Percentiles rank a stretch among this genome's conserved stretches.
These are phyloP conservation scores for Daldinia eschscholtzii DNA, from an alignment of 2,329 filamentous ascomycete species.

Conservation along the genomic window DNA sequence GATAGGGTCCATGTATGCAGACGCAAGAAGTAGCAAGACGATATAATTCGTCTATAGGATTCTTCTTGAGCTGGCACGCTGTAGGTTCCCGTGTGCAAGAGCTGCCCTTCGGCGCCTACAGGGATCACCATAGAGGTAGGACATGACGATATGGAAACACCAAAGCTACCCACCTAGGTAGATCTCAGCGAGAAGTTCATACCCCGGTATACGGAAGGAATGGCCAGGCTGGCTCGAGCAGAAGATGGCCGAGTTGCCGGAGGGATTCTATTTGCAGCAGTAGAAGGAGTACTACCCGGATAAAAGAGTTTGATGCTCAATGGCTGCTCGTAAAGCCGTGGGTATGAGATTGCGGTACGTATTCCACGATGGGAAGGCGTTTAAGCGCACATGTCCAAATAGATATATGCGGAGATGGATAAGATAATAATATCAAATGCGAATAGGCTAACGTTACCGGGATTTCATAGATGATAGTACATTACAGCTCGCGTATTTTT, in stretches of 20 bases:
- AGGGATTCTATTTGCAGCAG: constrained; percentile 14
- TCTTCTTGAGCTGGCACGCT: constrained; percentile 25
- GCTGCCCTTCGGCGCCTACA: constrained; percentile 28
- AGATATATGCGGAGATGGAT: constrained; percentile 13
- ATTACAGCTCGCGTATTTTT: constrained; percentile 10
- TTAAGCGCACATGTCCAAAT: constrained; percentile 16
- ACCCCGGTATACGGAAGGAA: constrained; percentile 11
- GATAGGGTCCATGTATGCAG: constrained; percentile 37
- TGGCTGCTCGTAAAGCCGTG: constrained; percentile 14
- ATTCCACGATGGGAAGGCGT: constrained; percentile 22
- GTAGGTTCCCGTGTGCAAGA: constrained; percentile 36
- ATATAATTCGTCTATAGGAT: constrained; percentile 29
- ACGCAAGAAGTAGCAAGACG: constrained; percentile 19
- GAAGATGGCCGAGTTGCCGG: constrained; percentile 7
- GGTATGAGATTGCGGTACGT: constrained; percentile 27
- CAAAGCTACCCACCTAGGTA: constrained; percentile 13
- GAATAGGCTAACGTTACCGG: constrained; percentile 1
- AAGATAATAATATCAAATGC: constrained; percentile 10
- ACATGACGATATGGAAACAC: constrained; percentile 35
- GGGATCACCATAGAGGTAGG: constrained; percentile 29
- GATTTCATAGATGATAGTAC: constrained; percentile 15
- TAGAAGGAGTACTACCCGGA: constrained; percentile 32
- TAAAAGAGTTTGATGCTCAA: constrained; percentile 29
- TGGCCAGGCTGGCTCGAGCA: constrained; percentile 19
- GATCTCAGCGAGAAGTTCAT: constrained; percentile 12